Evolutionary conservation across 306 rosid species (phyloP).

Genomic region (Sesbania bispinosa): DNA sequence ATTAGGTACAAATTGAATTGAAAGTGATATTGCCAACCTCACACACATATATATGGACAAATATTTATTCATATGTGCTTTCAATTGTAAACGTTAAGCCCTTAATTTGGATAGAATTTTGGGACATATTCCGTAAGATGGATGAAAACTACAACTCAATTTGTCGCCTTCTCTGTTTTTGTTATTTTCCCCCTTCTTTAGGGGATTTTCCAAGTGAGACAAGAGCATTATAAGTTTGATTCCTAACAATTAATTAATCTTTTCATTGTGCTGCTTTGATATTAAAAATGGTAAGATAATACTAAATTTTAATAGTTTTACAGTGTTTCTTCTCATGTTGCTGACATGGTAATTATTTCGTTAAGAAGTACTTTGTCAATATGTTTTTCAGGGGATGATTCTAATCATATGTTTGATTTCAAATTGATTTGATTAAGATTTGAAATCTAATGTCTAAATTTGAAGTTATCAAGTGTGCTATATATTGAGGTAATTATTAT

Average conservation of each 20-base stretch:
- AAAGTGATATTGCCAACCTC: neutral
- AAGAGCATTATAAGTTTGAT: neutral
- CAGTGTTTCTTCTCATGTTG: neutral
- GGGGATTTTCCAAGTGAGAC: neutral
- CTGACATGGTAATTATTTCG: neutral
- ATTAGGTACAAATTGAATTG: neutral
- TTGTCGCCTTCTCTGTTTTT: neutral
- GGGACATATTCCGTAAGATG: neutral
- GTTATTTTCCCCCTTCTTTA: neutral
- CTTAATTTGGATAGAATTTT: too few relatives aligned
- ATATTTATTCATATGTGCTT: neutral
- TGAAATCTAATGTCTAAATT: neutral
- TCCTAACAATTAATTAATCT: too few relatives aligned
- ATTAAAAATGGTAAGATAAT: neutral
- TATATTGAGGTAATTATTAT: too few relatives aligned
- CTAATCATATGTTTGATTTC: neutral
- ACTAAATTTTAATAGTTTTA: neutral
- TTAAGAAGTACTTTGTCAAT: neutral
- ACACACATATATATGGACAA: neutral
- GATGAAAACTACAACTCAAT: neutral
- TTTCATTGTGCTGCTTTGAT: too few relatives aligned
- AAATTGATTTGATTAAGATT: neutral
- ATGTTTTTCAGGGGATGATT: neutral
- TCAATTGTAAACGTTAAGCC: too few relatives aligned
- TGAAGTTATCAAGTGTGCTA: neutral